Evolutionary conservation across 768 basidiomycete genomes (phyloP), one percentile per base, ranked within the genome.

Genomic region (Tylopilus rubrobrunneus): DNA sequence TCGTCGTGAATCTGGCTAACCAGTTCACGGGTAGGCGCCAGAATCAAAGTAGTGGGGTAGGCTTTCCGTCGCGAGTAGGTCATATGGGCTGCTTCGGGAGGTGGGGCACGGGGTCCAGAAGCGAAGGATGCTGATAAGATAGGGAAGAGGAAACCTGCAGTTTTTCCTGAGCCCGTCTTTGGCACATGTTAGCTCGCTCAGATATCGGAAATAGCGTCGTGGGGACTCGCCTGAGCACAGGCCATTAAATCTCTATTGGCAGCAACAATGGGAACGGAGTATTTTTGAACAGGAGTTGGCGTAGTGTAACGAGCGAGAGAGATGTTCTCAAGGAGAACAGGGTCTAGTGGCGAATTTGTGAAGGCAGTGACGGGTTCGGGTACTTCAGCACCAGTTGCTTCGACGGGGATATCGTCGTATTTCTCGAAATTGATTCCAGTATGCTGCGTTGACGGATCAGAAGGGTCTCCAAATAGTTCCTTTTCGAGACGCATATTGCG

Each of bases 371-470:
- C 83, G 43, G 97, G 94, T 40, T 98, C 96, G 56, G 97, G 97
- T n/a, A 98, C 96, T 63, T 88, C 90, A 56, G 86, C 85, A 62
- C 97, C 97, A 46, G 96, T 98, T 34, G 95, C 96, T 75, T 98
- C 97, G 62, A 99, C 95, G 58, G 97, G 97, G 67, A 99, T 99
- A 70, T 98, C 96, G 73, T 97, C 97, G 66, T 98, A 99, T 74
- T 97, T 97, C 77, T 99, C 97, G 68, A 99, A 99, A 77, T 99
- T 99, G 76, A 99, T 98, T 58, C 97, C 97, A 42, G 95, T 96
- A 68, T 92, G 86, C 71, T 97, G 89, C 68, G 90, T 91, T 55
- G 84, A 84, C 23, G 87, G 83, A 70, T 98, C 96, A 44, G 81
- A 76, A 39, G 80, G 79, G 58, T 96, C 94, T 51, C 97, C 97